These are phyloP conservation scores for Penicillium sp. DNA, from an alignment of 2,329 filamentous ascomycete genomes.

Conservation along the genomic window DNA sequence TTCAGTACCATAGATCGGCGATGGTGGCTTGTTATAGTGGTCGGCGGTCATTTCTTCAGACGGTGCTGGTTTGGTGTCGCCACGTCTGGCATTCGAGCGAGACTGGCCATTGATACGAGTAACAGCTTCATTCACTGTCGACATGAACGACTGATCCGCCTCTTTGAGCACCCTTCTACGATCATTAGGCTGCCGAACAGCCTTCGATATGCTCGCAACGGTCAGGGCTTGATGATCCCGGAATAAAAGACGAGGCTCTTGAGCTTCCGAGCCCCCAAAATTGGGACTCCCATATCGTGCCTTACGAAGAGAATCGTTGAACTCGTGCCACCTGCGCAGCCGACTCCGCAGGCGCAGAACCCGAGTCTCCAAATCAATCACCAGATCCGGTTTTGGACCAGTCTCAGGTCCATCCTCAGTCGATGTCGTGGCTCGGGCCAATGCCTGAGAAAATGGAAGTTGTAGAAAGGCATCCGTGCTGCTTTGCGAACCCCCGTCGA, in stretches of 20 bases:
- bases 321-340: constrained; percentile 69
- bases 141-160: constrained; percentile 32
- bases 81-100: background rate
- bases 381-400: constrained; percentile 29
- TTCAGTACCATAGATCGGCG: background rate
- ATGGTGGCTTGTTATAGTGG: background rate
- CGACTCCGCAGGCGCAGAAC: constrained; percentile 64
- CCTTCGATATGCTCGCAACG: constrained; percentile 36
- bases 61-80: background rate
- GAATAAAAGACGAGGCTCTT: constrained; percentile 26
- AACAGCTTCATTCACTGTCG: constrained; percentile 33
- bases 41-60: background rate
- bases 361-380: constrained; percentile 67
- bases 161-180: constrained; percentile 18
- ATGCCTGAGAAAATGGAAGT: constrained; percentile 65
- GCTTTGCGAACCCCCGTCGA: constrained; percentile 60
- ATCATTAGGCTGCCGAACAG: constrained; percentile 29
- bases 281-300: constrained; percentile 8
- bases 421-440: constrained; percentile 61
- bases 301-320: constrained; percentile 44
- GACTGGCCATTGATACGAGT: constrained; percentile 27
- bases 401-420: constrained; percentile 41
- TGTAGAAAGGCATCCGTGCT: constrained; percentile 61
- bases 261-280: constrained; percentile 2
- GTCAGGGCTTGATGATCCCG: constrained; percentile 38